phyloP scores from a whole-genome alignment of 108 stramenopile genomes.

The Cylindrotheca fusiformis region DNA sequence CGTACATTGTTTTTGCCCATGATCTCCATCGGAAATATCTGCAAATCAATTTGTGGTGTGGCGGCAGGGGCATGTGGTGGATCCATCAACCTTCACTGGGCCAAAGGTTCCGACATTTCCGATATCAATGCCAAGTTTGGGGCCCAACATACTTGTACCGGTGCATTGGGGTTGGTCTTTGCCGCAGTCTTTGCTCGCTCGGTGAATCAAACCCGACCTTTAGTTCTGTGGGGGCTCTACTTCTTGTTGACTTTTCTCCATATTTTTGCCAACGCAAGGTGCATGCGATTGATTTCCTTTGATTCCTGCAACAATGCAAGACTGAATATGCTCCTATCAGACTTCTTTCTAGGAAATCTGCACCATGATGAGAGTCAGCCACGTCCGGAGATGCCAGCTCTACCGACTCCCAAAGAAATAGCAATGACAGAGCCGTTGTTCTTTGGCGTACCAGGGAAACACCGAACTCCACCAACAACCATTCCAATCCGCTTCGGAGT shows the following conservation, averaged over 20 bases:
- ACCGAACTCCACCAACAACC: background rate
- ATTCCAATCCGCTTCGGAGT: slow-evolving; percentile 47
- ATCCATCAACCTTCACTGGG: slow-evolving; percentile 79
- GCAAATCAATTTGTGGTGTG: slow-evolving; percentile 83
- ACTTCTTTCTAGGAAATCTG: slow-evolving; percentile 36
- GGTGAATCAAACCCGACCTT: slow-evolving; percentile 24
- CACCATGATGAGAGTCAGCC: background rate
- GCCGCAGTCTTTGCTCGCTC: slow-evolving; percentile 65
- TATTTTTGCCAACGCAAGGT: slow-evolving; percentile 56
- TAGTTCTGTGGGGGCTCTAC: slow-evolving; percentile 55
- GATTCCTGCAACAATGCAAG: slow-evolving; percentile 66
- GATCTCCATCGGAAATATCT: slow-evolving; percentile 70
- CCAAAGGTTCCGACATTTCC: slow-evolving; percentile 64
- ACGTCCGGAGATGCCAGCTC: background rate
- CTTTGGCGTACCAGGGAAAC: slow-evolving; percentile 27
- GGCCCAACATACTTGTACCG: slow-evolving; percentile 78
- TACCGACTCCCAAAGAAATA: slow-evolving; percentile 55
- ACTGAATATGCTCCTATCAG: slow-evolving; percentile 46
- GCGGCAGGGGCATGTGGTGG: slow-evolving; percentile 82
- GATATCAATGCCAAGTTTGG: slow-evolving; percentile 80
- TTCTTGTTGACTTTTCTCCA: slow-evolving; percentile 56
- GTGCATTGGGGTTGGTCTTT: slow-evolving; percentile 69
- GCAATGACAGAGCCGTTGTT: slow-evolving; percentile 65
- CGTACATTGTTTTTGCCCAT: slow-evolving; percentile 64
- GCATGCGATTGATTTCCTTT: slow-evolving; percentile 74